Base-by-base conservation (phyloP, 352 stramenopile genomes). In the Halophytophthora polymorphica region DNA sequence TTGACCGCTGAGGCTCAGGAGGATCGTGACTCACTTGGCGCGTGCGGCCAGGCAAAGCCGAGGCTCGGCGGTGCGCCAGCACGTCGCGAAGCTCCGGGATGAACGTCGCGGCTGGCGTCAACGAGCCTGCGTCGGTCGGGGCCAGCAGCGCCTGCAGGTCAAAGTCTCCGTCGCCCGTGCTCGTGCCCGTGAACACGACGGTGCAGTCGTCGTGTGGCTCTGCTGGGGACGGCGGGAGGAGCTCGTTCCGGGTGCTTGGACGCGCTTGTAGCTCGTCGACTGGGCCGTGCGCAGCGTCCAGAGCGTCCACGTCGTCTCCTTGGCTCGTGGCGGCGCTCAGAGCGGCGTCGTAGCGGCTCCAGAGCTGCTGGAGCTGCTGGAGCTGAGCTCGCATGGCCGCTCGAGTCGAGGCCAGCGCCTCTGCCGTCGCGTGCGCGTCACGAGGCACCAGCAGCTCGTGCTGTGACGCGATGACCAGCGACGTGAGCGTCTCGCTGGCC, bases 101-200 rank as follows among this genome's bases (percentile, higher is more conserved):
- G 45, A 87, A 86, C 42, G 47, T 53, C 3, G 67, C 64, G 1
- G 52, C 65, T 25, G 64, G 52, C 1, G 45, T 23, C 13, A 63
- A 13, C 31, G 45, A 39, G 3, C 62, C 21, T 8, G 38, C 18
- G 35, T 69, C 56, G 18, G 76, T 53, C 18, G 71, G 74, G 19
- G 74, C 67, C 19, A 56, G 50, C n/a, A 85, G 40, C 23, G 56
- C 60, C 37, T 71, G 46, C 19, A 90, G 60, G 45, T 90, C 79
- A 36, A 90, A 86, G 19, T 66, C 75, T 19, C 67, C 66, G 38
- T 90, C 74, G 37, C 76, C 79, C 2, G 70, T 90, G 49, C 79
- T 90, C 18, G 79, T 90, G n/a, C 73, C 79, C 17, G 73, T 88
- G 49, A 88, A 90, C 14, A 90, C 66, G 42, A 84, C 43, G 42